Percentiles rank a stretch among this genome's conserved stretches.
Conservation (phyloP, 1,139 yeast genomes). For the Candida pseudoviswanathii region DNA sequence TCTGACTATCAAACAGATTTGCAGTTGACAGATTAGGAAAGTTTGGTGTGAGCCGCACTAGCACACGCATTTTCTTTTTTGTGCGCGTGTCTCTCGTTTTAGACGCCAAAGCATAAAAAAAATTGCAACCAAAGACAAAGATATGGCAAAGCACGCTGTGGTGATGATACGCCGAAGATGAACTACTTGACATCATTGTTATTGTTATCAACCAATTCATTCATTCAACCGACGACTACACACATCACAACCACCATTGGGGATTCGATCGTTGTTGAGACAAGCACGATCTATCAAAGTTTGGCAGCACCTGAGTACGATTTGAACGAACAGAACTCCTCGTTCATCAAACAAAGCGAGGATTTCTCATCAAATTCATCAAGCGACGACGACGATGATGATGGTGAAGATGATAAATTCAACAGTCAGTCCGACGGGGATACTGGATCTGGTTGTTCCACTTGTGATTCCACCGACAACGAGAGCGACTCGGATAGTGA, state of each 20-base stretch:
- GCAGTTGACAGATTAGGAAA: not conserved
- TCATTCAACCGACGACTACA: conserved; percentile 10
- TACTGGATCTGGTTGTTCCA: no score
- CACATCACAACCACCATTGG: not conserved
- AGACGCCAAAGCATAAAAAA: not conserved
- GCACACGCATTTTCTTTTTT: not conserved
- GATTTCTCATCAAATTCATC: not conserved
- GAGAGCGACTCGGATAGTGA: not conserved
- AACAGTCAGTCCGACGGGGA: no score
- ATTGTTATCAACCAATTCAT: conserved; percentile 11
- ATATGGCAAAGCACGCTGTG: not conserved
- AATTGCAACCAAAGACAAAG: conserved; percentile 3
- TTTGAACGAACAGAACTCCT: not conserved
- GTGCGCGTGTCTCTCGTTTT: not conserved
- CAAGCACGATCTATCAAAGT: not conserved
- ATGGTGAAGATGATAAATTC: not conserved
- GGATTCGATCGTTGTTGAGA: not conserved
- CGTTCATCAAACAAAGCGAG: not conserved
- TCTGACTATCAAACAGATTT: no score
- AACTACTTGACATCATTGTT: conserved; percentile 13
- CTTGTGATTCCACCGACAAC: no score
- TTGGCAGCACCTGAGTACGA: conserved; percentile 2
- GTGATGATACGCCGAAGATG: conserved; percentile 6
- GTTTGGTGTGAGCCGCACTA: not conserved
- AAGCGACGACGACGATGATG: not conserved